Evolutionary conservation across 371 early-diverging fungal genomes (phyloP).

Genomic region (Catenaria anguillulae): DNA sequence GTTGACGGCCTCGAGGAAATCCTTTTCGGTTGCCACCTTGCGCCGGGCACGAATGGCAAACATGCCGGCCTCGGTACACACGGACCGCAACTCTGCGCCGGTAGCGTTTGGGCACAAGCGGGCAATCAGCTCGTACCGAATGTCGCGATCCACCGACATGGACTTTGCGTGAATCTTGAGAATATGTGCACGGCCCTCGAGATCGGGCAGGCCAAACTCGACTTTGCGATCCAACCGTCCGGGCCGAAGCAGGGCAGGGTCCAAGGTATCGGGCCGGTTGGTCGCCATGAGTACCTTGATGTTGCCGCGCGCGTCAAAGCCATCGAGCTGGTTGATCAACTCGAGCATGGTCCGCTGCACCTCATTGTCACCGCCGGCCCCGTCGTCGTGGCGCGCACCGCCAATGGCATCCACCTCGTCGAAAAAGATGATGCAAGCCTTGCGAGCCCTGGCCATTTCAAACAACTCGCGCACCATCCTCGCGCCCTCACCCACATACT

Average conservation of each 20-base stretch:
- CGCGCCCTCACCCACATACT: slow-evolving; percentile 99
- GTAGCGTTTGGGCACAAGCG: slow-evolving; percentile 98
- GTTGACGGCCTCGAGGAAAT: slow-evolving; percentile 98
- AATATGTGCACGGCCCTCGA: slow-evolving; percentile 96
- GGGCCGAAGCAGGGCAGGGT: slow-evolving; percentile 97
- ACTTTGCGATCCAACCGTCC: slow-evolving; percentile 99
- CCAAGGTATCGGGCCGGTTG: slow-evolving; percentile 96
- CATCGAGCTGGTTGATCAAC: slow-evolving; percentile 99
- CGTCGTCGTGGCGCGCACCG: slow-evolving; percentile 96
- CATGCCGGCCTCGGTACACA: slow-evolving; percentile 99
- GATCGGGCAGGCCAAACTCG: slow-evolving; percentile 95
- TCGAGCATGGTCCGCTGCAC: slow-evolving; percentile 99
- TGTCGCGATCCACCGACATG: slow-evolving; percentile 97
- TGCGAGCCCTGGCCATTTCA: slow-evolving; percentile 97
- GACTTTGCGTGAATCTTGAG: slow-evolving; percentile 98
- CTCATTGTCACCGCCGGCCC: slow-evolving; percentile 98
- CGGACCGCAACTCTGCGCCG: slow-evolving; percentile 91
- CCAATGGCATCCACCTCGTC: slow-evolving; percentile 99
- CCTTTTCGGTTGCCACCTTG: slow-evolving; percentile 99
- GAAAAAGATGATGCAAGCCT: slow-evolving; percentile 99
- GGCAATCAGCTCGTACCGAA: slow-evolving; percentile 96
- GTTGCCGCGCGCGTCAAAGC: slow-evolving; percentile 99
- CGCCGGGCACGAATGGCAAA: slow-evolving; percentile 98
- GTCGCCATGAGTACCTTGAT: slow-evolving; percentile 99
- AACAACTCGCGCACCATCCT: slow-evolving; percentile 99